Evolutionary conservation across 2,329 filamentous ascomycete genomes (phyloP).

Genomic region (Lojkania enalia): DNA sequence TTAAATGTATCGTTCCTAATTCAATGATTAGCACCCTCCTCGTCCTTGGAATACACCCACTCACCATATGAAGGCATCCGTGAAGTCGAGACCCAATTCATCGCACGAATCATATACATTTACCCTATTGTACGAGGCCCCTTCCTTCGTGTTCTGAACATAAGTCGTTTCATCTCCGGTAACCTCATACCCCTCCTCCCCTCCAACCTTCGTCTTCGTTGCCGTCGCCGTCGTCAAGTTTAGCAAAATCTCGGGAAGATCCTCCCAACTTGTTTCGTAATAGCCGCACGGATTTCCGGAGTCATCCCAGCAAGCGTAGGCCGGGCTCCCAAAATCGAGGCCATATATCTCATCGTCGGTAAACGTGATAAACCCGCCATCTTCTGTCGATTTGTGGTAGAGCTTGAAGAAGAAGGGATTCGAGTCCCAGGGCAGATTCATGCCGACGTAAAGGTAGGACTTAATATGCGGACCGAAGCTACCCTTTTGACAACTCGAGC

Average conservation of each 20-base stretch:
- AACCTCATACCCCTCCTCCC: neutral
- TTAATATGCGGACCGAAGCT: neutral
- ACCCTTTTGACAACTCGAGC: no score
- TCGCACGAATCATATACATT: neutral
- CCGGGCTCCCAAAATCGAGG: constrained; percentile 5
- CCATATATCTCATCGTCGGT: constrained; percentile 6
- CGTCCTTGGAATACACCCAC: neutral
- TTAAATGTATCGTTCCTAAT: neutral
- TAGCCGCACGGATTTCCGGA: constrained; percentile 2
- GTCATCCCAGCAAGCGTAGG: constrained; percentile 7
- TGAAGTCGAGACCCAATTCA: neutral
- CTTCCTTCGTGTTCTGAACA: neutral
- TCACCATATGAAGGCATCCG: neutral
- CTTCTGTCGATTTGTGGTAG: constrained; percentile 5
- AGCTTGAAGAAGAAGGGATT: constrained; percentile 13
- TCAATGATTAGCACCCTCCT: no score
- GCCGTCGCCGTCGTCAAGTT: neutral
- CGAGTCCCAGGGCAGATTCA: constrained; percentile 11
- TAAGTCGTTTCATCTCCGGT: neutral
- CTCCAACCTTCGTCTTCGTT: neutral
- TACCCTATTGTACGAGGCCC: neutral
- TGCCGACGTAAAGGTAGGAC: constrained; percentile 2
- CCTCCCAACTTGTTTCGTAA: neutral
- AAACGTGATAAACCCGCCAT: neutral
- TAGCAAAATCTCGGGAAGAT: neutral